Percentiles rank a stretch among this genome's conserved stretches.
phyloP scores from a whole-genome alignment of 192 early-diverging fungal species.

The Coemansia guatemalensis region DNA sequence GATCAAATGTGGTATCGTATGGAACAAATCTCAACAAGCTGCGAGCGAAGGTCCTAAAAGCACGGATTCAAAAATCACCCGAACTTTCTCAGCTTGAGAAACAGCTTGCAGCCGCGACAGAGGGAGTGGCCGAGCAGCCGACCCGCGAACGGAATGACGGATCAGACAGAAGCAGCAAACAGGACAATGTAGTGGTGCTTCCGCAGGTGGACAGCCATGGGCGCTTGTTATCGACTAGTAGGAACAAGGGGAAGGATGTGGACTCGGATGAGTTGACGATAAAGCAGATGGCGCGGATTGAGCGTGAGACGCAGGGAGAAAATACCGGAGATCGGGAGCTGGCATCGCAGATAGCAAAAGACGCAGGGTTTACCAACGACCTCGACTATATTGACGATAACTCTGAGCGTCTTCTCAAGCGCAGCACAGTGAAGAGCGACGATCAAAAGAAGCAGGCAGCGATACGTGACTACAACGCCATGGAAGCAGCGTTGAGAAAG shows the following conservation, averaged over 20 bases:
- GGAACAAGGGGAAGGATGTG: conserved; percentile 19
- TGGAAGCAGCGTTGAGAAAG: conserved; percentile 52
- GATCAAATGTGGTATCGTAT: conserved; percentile 4
- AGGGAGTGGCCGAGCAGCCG: conserved; percentile 9
- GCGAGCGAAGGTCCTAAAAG: conserved; percentile 77
- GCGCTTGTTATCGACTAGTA: conserved; percentile 7
- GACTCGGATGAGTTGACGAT: conserved; percentile 4
- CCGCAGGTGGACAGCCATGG: conserved; percentile 45
- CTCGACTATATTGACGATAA: conserved; percentile 94
- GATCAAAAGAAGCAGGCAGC: conserved; percentile 67
- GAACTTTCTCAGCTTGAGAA: conserved; percentile 66
- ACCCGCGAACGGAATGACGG: too few relatives aligned
- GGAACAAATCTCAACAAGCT: conserved; percentile 79
- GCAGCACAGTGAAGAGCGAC: conserved; percentile 57
- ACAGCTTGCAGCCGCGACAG: conserved; percentile 67
- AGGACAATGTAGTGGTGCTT: conserved; percentile 30
- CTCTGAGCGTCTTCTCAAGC: conserved; percentile 69
- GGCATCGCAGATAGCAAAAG: conserved; percentile 43
- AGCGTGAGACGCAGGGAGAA: conserved; percentile 30
- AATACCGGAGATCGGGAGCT: conserved; percentile 19
- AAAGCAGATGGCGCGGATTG: conserved; percentile 29
- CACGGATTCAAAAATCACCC: conserved; percentile 65
- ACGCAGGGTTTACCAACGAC: conserved; percentile 57
- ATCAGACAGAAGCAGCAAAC: neutral
- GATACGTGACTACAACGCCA: conserved; percentile 66